Percentiles rank a stretch among this genome's conserved stretches.
Conservation (phyloP, 805 yeast species). For the Nadsonia fulvescens region DNA sequence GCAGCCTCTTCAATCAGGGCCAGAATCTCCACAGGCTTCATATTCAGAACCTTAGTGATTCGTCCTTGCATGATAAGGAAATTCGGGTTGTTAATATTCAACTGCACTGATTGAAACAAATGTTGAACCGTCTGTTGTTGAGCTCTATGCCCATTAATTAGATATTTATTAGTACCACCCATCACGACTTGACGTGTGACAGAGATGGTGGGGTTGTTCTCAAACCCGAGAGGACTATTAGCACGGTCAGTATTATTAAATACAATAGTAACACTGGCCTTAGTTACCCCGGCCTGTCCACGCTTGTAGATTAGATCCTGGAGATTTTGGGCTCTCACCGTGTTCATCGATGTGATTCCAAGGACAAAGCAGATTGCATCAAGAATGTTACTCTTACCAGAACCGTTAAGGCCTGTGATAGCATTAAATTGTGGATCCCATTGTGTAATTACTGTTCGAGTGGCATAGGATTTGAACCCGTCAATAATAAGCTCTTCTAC, state of each 20-base stretch:
- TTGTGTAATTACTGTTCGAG: conserved; percentile 82
- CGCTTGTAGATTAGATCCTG: conserved; percentile 92
- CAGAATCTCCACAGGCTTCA: conserved; percentile 82
- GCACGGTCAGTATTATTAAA: conserved; percentile 69
- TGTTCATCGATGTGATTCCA: conserved; percentile 87
- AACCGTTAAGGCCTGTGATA: conserved; percentile 92
- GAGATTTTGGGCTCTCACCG: conserved; percentile 81
- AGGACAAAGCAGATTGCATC: conserved; percentile 98
- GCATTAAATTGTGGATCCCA: conserved; percentile 98
- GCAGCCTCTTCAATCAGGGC: conserved; percentile 95
- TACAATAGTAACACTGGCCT: conserved; percentile 90
- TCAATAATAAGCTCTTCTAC: conserved; percentile 94
- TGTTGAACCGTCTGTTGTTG: conserved; percentile 85
- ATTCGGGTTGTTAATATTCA: conserved; percentile 92
- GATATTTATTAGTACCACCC: conserved; percentile 83
- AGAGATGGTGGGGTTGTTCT: conserved; percentile 55
- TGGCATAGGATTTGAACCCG: conserved; percentile 95
- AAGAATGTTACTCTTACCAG: conserved; percentile 89
- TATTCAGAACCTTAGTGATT: conserved; percentile 89
- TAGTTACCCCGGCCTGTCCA: conserved; percentile 96
- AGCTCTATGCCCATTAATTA: conserved; percentile 91
- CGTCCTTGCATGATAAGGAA: conserved; percentile 97
- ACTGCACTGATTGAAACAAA: conserved; percentile 83
- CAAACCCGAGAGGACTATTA: conserved; percentile 78
- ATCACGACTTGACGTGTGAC: conserved; percentile 81